Percentiles rank a stretch among this genome's conserved stretches.
These are phyloP conservation scores for Rubroboletus pulcherrimus DNA, from an alignment of 768 basidiomycete species.

Conservation along the genomic window DNA sequence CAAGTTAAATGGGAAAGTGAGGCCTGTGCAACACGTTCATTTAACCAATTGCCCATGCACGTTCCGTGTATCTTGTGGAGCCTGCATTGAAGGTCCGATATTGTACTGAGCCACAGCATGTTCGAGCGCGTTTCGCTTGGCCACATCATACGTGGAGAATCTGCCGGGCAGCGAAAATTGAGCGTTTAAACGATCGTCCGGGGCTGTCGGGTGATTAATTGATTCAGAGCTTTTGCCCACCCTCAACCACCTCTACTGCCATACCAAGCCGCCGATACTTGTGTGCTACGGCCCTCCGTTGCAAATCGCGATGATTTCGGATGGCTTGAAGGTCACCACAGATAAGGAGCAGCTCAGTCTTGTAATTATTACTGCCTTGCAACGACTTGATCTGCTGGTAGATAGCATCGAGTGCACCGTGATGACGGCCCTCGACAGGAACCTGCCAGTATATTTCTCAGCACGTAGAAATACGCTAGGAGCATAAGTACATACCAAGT, in stretches of 20 bases:
- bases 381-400: constrained; percentile 67
- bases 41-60: neutral
- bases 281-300: constrained; percentile 85
- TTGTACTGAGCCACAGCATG: neutral
- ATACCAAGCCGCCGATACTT: constrained; percentile 79
- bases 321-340: constrained; percentile 97
- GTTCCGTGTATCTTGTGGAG: neutral
- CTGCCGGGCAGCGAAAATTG: neutral
- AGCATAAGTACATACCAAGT: neutral
- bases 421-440: constrained; percentile 93
- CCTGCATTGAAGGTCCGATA: neutral
- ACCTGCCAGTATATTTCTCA: constrained; percentile 44
- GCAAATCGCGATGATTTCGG: constrained; percentile 78
- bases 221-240: no score
- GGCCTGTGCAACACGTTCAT: neutral
- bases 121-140: neutral
- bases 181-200: no score
- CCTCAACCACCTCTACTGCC: no score
- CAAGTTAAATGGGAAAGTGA: neutral
- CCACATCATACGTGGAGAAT: neutral
- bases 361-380: constrained; percentile 58
- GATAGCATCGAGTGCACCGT: constrained; percentile 87
- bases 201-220: no score
- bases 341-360: constrained; percentile 81
- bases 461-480: neutral